phyloP scores from a whole-genome alignment of 306 rosid genomes.

The Hippophae gyantsensis region DNA sequence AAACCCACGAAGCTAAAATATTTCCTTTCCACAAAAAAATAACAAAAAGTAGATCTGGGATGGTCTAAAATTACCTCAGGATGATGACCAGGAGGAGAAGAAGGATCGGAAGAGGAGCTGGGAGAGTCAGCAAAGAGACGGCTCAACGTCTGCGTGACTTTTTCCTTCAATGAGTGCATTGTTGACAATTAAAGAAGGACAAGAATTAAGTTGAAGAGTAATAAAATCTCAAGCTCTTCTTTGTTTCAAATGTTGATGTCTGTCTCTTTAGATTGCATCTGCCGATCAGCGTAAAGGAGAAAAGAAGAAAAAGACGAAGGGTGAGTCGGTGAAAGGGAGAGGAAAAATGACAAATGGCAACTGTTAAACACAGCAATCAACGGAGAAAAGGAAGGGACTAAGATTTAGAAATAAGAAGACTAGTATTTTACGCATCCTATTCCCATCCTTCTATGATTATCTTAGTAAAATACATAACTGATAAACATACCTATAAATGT shows the following conservation, averaged over 20 bases:
- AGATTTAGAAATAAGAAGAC: background rate
- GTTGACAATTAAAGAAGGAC: background rate
- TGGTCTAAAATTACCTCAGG: slow-evolving; percentile 31
- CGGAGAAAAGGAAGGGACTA: slow-evolving; percentile 10
- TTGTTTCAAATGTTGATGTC: background rate
- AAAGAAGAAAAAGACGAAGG: background rate
- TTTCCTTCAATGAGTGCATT: slow-evolving; percentile 63
- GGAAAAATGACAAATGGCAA: background rate
- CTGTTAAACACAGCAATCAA: slow-evolving; percentile 20
- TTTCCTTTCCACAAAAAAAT: background rate
- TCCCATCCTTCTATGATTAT: too few species aligned
- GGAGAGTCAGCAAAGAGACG: slow-evolving; percentile 52
- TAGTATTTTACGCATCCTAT: background rate
- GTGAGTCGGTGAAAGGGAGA: slow-evolving; percentile 16
- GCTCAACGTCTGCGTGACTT: slow-evolving; percentile 50
- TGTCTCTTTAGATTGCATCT: background rate
- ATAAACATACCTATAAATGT: too few species aligned
- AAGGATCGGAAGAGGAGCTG: slow-evolving; percentile 11
- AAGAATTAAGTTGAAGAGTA: background rate
- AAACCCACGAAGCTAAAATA: slow-evolving; percentile 23
- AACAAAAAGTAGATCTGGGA: background rate
- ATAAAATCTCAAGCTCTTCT: background rate
- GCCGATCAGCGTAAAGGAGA: background rate
- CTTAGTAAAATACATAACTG: too few species aligned
- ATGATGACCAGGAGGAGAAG: slow-evolving; percentile 14